Base-by-base conservation (phyloP, 257 asterid species). In the Pogostemon cablin region DNA sequence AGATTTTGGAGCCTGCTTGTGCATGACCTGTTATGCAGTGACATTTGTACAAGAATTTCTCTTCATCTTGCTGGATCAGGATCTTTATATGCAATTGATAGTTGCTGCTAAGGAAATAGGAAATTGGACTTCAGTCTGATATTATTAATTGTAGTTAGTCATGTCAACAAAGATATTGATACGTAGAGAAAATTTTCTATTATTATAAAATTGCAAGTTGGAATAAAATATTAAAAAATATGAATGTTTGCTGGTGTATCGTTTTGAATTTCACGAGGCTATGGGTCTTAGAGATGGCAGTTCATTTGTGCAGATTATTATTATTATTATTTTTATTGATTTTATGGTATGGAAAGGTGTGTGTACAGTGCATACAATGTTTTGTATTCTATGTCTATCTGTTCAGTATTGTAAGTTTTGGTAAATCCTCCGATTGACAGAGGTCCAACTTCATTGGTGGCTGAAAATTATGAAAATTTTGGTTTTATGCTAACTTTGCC, bases 401-500 rank as follows among this genome's bases (percentile, higher is more conserved):
- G 70, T 67, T 41, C 20, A 64, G 35, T 68, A 9, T 44, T 34
- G 8, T 53, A 64, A 72, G 6, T 50, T 59, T 10, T 39, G 10
- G 15, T 65, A 35, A 75, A 52, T 58, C 41, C 3, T 5, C 40
- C 3, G 34, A 35, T 55, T 67, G 15, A 46, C 43, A 35, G 61
- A 6, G 75, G 32, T 15, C 44, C 38, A 48, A 40, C 49, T 60
- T 32, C 4, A 39, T 73, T 49, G 17, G 9, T 48, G 68, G 61
- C 49, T 50, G 34, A 63, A 7, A 20, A 47, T 53, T 15, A 4
- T 61, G 44, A 61, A 38, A 54, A 25, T 52, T 40, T 59, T 44
- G 9, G 41, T 58, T 42, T 75, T 64, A 12, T 61, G 55, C 59
- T 46, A 44, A 52, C 68, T 65, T 76, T 66, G 70, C 71, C 20